These are phyloP conservation scores for Hortiboletus campestris DNA, from an alignment of 768 basidiomycete genomes.

Conservation along the genomic window DNA sequence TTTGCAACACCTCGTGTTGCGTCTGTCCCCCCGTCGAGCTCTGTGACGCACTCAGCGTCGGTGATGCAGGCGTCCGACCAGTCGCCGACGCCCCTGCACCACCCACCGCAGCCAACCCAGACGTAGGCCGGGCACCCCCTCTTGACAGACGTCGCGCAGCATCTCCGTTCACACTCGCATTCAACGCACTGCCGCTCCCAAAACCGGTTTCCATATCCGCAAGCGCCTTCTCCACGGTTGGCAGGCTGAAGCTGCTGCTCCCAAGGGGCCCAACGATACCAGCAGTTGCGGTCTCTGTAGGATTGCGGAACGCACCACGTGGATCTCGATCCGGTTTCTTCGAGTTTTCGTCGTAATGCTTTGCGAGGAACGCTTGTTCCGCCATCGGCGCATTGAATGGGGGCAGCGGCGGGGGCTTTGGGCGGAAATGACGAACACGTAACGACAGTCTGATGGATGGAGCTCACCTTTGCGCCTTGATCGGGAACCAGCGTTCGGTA, in stretches of 20 bases:
- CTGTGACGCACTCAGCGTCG: conserved; percentile 37
- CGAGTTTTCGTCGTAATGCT: conserved; percentile 88
- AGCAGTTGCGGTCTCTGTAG: conserved; percentile 52
- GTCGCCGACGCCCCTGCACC: conserved; percentile 32
- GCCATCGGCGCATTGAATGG: conserved; percentile 79
- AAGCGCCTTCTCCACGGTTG: conserved; percentile 84
- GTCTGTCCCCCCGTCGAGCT: conserved; percentile 55
- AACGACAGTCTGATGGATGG: not conserved
- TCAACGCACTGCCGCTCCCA: conserved; percentile 31
- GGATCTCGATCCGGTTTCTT: conserved; percentile 91
- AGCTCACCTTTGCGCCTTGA: conserved; percentile 65
- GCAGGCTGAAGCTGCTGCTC: conserved; percentile 80
- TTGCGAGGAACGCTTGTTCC: conserved; percentile 88
- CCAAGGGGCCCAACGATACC: conserved; percentile 94
- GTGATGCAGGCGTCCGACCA: conserved; percentile 40
- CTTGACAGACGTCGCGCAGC: conserved; percentile 35
- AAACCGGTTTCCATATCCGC: conserved; percentile 80
- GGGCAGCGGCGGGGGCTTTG: conserved; percentile 62
- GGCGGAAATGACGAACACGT: not conserved
- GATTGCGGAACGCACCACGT: conserved; percentile 81
- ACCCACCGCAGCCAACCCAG: conserved; percentile 41
- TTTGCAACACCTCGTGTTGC: conserved; percentile 81
- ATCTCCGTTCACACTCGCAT: conserved; percentile 35
- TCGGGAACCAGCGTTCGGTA: conserved; percentile 75
- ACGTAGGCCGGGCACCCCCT: conserved; percentile 25